phyloP scores from a whole-genome alignment of 352 stramenopile species.

The Phytophthora sojae region DNA sequence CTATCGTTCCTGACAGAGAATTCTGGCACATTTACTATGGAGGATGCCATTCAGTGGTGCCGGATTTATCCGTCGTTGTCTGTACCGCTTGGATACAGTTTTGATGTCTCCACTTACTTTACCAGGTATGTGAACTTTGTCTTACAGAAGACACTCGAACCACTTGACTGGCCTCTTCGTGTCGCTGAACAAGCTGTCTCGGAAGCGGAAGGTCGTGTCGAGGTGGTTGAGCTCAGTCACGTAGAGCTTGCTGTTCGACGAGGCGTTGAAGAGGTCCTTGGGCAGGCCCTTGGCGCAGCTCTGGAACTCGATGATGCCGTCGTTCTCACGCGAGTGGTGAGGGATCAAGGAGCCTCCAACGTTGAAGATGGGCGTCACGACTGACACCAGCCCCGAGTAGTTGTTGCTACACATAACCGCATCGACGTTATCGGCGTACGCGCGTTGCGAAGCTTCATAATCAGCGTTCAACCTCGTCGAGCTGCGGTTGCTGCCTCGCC shows the following conservation, averaged over 20 bases:
- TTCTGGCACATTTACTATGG: too few species aligned
- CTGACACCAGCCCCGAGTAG: constrained; percentile 51
- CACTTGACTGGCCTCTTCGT: constrained; percentile 66
- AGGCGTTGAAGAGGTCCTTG: constrained; percentile 13
- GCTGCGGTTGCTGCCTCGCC: constrained; percentile 39
- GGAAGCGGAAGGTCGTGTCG: constrained; percentile 69
- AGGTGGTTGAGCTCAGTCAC: constrained; percentile 57
- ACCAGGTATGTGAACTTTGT: too few species aligned
- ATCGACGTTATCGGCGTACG: constrained; percentile 19
- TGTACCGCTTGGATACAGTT: neutral
- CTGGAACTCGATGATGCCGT: constrained; percentile 70
- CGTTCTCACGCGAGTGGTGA: constrained; percentile 59
- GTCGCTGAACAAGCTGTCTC: constrained; percentile 55
- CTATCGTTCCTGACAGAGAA: too few species aligned
- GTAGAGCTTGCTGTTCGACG: constrained; percentile 34
- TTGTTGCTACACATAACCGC: constrained; percentile 51
- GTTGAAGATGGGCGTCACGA: constrained; percentile 15
- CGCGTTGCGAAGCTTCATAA: too few species aligned
- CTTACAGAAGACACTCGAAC: constrained; percentile 53
- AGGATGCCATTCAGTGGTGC: too few species aligned
- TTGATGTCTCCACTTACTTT: neutral
- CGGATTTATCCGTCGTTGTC: too few species aligned
- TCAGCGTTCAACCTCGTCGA: constrained; percentile 1
- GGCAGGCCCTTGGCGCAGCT: constrained; percentile 52
- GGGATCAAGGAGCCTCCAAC: constrained; percentile 47